A percentile compares a stretch with the other conserved stretches of the same genome.
phyloP scores from a whole-genome alignment of 176 grass and related monocot species.

The Eleusine indica region DNA sequence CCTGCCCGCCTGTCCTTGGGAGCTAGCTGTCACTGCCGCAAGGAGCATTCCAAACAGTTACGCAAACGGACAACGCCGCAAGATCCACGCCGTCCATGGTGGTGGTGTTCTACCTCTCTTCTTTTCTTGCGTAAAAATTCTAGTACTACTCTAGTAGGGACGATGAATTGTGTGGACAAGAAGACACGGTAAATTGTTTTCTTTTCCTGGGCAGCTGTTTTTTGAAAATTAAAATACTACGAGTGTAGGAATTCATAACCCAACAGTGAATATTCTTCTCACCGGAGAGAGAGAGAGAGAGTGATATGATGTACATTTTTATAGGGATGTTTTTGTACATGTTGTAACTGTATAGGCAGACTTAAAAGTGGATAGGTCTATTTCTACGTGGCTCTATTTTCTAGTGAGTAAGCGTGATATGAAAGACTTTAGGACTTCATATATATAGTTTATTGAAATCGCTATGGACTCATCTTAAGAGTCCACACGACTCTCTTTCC shows the following conservation, averaged over 20 bases:
- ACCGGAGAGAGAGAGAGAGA: too few species aligned
- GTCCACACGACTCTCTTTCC: neutral
- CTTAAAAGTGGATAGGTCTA: too few species aligned
- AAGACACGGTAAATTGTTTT: neutral
- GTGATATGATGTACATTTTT: too few species aligned
- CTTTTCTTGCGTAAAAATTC: neutral
- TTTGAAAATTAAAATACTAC: neutral
- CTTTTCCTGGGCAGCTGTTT: neutral
- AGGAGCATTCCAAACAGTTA: slow-evolving; percentile 40
- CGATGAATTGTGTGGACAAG: neutral
- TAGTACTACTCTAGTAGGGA: neutral
- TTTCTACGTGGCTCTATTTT: too few species aligned
- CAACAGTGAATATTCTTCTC: too few species aligned
- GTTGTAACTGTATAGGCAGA: too few species aligned
- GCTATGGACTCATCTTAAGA: neutral
- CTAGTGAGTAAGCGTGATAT: too few species aligned
- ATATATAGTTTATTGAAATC: neutral
- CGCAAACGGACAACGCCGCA: slow-evolving; percentile 20
- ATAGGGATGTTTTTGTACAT: too few species aligned
- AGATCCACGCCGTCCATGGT: neutral
- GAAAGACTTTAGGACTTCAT: neutral
- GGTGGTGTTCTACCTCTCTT: neutral
- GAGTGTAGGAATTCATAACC: too few species aligned
- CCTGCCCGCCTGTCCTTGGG: slow-evolving; percentile 39
- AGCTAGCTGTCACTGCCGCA: slow-evolving; percentile 42